A percentile compares a stretch with the other conserved stretches of the same genome.
Conservation (phyloP, 2,329 filamentous ascomycete species). For the Fusarium temperatum region DNA sequence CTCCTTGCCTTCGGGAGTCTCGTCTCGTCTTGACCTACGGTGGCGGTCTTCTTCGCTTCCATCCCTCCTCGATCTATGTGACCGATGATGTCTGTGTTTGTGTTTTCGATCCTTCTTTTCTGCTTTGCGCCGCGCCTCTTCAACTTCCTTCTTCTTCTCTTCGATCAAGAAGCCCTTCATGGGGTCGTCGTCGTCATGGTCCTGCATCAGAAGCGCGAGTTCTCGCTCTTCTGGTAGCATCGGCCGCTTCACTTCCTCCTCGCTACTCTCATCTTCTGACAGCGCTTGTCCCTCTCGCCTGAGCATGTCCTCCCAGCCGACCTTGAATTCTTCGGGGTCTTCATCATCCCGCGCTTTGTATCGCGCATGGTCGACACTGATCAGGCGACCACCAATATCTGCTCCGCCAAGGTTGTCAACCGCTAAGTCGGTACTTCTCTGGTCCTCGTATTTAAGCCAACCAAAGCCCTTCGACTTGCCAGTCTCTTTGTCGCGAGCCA, state of each 20-base stretch:
- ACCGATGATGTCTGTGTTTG: slow-evolving; percentile 58
- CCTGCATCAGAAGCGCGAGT: slow-evolving; percentile 75
- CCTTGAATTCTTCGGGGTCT: slow-evolving; percentile 65
- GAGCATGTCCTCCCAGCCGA: slow-evolving; percentile 69
- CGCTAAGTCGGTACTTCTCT: slow-evolving; percentile 92
- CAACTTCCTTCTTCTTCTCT: slow-evolving; percentile 90
- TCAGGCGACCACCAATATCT: slow-evolving; percentile 78
- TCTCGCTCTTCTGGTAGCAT: slow-evolving; percentile 85
- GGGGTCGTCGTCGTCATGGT: slow-evolving; percentile 94
- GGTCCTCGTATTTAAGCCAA: slow-evolving; percentile 98
- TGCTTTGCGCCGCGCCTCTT: slow-evolving; percentile 67
- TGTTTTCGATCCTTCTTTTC: slow-evolving; percentile 60
- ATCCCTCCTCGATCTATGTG: slow-evolving; percentile 53
- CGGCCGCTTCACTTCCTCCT: slow-evolving; percentile 63
- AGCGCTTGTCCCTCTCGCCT: slow-evolving; percentile 58
- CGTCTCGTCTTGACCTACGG: slow-evolving; percentile 51
- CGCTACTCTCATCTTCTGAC: slow-evolving; percentile 57
- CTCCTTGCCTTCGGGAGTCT: slow-evolving; percentile 44
- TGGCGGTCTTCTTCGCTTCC: slow-evolving; percentile 45
- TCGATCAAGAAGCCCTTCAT: slow-evolving; percentile 94
- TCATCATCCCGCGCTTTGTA: slow-evolving; percentile 90
- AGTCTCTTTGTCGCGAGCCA: slow-evolving; percentile 93
- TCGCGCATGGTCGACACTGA: slow-evolving; percentile 91
- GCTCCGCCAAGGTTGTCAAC: slow-evolving; percentile 95
- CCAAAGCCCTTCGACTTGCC: slow-evolving; percentile 95